Evolutionary conservation across 2,329 filamentous ascomycete species (phyloP).

Genomic region (Colletotrichum karsti): DNA sequence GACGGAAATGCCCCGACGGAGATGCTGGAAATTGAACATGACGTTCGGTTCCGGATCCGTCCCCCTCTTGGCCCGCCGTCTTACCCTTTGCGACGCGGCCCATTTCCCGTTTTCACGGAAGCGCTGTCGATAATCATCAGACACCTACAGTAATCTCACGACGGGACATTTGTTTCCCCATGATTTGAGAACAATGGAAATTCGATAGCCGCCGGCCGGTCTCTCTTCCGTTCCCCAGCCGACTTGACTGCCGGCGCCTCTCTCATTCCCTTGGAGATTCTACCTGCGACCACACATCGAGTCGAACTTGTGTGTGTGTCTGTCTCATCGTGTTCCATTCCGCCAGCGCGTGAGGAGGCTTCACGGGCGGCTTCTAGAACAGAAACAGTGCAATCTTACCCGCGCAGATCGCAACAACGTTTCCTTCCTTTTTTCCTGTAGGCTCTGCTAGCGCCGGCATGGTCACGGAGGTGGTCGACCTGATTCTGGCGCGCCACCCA

Average conservation of each 20-base stretch:
- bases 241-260: background rate
- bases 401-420: background rate
- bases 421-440: background rate
- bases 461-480: background rate
- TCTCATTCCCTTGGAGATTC: background rate
- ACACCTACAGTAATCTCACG: background rate
- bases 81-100: background rate
- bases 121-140: slow-evolving; percentile 4
- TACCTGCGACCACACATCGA: background rate
- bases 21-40: slow-evolving; percentile 16
- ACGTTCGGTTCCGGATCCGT: background rate
- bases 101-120: background rate
- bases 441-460: background rate
- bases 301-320: background rate
- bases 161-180: background rate
- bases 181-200: background rate
- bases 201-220: background rate
- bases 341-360: background rate
- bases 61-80: background rate
- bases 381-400: background rate
- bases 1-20: background rate
- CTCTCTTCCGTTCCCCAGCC: background rate
- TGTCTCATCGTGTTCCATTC: slow-evolving; percentile 4
- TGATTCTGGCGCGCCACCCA: background rate
- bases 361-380: background rate